Base-by-base conservation (phyloP, 129 eudicot species). In the Pittosporum tobira region DNA sequence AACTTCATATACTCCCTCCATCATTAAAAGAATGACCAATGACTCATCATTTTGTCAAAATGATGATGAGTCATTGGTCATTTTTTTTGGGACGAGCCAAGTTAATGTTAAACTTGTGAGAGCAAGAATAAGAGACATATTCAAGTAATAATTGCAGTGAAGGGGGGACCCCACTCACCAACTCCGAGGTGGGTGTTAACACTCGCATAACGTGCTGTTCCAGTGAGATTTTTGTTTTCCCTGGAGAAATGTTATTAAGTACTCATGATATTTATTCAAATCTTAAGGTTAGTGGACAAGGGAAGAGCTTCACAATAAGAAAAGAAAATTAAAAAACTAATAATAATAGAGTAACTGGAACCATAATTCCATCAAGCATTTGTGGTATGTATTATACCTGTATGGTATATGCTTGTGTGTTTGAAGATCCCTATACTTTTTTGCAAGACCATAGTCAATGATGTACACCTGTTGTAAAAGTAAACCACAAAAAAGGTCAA, bases 191-290 rank as follows among this genome's bases (percentile, higher is more conserved):
- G 91, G 20, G 91, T 82, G 73, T 87, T 79, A 43, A 82, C 83
- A 65, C 95, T 87, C 23, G 88, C 93, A 66, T 87, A 87, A 64
- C 95, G 95, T 70, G 95, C 93, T 28, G 95, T 87, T 46, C 95
- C 95, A 2, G 88, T 87, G 55, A 87, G 93, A 70, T 87, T 87
- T 74, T 87, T 87, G 64, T 87, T 87, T 77, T 87, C 95, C 84
- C 95, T 87, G 75, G 8, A 12, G 21, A 53, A 16, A 28, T 16
- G 8, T 15, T 4, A 0, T 16, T n/a, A 4, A 18, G 21, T 27
- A 27, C 21, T 7, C 27, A 19, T 27, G 27, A 34, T 52, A 19
- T 19, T 1, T 52, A 13, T 27, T 52, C 12, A 15, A 15, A 15
- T 24, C 9, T 28, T 13, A 5, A 16, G 7, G 40, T 28, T 25